Base-by-base conservation (phyloP, 257 asterid species). In the Craterostigma plantagineum region DNA sequence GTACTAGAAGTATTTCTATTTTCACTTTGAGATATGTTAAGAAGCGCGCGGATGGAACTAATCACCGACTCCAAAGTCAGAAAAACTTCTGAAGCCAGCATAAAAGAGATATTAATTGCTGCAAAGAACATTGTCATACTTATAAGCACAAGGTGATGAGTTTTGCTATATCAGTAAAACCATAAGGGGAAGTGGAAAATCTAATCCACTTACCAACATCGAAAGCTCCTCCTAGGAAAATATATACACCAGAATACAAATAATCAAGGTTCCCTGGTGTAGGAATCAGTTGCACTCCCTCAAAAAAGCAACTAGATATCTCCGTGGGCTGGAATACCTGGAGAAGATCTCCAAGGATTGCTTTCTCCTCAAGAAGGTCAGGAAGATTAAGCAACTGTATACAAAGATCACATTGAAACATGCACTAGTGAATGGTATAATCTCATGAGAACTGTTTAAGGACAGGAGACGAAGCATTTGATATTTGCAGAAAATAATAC, bases 81-180 rank as follows among this genome's bases (percentile, higher is more conserved):
- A 67, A 82, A 61, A 51, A 69, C 75, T 59, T 82, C 76, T 33
- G 85, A 68, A 56, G 94, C 90, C 61, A 78, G 79, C 49, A 67
- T 50, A 64, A 78, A 72, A 53, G 94, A 82, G 61, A 70, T 54
- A 51, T 68, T 62, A 50, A 61, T 59, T 36, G 75, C 92, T 77
- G 85, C 77, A 55, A 67, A 60, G 53, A 50, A 60, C 38, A 63
- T 15, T 41, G 46, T 50, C 16, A 17, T 54, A 59, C 18, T 55
- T 38, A 48, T 47, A 15, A 41, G 30, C 30, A 23, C 30, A 23
- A 23, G 6, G 6, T 23, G 30, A 23, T 23, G 30, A 23, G 30
- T 23, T n/a, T n/a, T n/a, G n/a, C n/a, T n/a, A n/a, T n/a, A n/a
- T n/a, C n/a, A n/a, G n/a, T 2, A 23, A 23, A 23, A 23, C 30